Conservation (phyloP, 169 alveolate genomes). For the Plasmodium gallinaceum region DNA sequence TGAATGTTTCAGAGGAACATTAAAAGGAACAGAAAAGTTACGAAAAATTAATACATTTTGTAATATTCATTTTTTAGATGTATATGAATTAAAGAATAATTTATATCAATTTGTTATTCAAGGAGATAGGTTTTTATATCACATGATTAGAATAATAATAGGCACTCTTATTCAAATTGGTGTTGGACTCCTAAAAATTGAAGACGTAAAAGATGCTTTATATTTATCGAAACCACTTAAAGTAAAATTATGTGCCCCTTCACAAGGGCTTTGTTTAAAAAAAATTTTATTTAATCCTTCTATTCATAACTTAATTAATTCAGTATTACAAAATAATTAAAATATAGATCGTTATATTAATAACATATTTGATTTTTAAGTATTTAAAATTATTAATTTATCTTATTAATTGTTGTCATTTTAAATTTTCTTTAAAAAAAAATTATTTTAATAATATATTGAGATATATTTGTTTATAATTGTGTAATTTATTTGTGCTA, state of each 20-base stretch:
- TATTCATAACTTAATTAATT: background rate
- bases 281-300: conserved; percentile 20
- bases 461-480: too few species aligned
- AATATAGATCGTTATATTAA: too few species aligned
- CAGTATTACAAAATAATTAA: background rate
- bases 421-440: too few species aligned
- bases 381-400: too few species aligned
- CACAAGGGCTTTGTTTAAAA: conserved; percentile 60
- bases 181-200: conserved; percentile 21
- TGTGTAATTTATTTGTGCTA: too few species aligned
- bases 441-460: too few species aligned
- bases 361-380: too few species aligned
- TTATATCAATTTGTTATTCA: conserved; percentile 74
- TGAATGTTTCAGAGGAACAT: conserved; percentile 46
- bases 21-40: conserved; percentile 62
- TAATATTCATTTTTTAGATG: conserved; percentile 42
- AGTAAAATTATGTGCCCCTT: conserved; percentile 68
- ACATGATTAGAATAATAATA: conserved; percentile 84
- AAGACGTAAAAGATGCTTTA: conserved; percentile 52
- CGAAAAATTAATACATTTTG: conserved; percentile 42
- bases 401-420: too few species aligned
- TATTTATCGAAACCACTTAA: conserved; percentile 44
- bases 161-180: conserved; percentile 82
- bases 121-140: conserved; percentile 84
- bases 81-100: conserved; percentile 42